A percentile compares a stretch with the other conserved stretches of the same genome.
phyloP scores from a whole-genome alignment of 2,329 filamentous ascomycete genomes.

The Monilinia aucupariae region DNA sequence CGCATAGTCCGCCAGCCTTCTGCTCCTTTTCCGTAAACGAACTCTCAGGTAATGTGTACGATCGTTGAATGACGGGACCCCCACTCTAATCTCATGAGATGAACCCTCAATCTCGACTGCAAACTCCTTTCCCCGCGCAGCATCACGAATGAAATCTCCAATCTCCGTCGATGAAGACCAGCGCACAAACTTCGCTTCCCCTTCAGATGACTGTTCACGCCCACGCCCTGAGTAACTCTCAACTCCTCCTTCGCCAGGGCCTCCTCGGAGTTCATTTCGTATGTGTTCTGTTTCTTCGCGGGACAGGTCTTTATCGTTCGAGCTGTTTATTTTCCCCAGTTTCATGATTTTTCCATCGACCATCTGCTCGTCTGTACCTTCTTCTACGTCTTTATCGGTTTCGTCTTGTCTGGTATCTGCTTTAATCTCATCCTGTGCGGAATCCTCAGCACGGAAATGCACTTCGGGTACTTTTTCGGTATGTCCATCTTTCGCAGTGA shows the following conservation, averaged over 20 bases:
- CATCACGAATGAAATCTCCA: slow-evolving; percentile 89
- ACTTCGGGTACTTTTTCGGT: slow-evolving; percentile 64
- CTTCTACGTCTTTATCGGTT: slow-evolving; percentile 31
- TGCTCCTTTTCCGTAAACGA: slow-evolving; percentile 65
- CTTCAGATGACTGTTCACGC: slow-evolving; percentile 36
- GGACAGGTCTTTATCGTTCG: slow-evolving; percentile 20
- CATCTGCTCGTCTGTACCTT: slow-evolving; percentile 44
- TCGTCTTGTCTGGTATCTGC: slow-evolving; percentile 37
- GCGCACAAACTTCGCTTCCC: slow-evolving; percentile 61
- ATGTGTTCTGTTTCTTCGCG: slow-evolving; percentile 38
- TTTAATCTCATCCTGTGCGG: slow-evolving; percentile 52
- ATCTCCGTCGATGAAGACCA: slow-evolving; percentile 89
- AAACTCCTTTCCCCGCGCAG: slow-evolving; percentile 78
- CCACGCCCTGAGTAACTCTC: slow-evolving; percentile 68
- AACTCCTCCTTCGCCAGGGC: slow-evolving; percentile 52
- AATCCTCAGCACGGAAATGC: slow-evolving; percentile 74
- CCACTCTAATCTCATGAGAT: slow-evolving; percentile 63
- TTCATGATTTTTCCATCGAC: slow-evolving; percentile 42
- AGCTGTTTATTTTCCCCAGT: slow-evolving; percentile 35
- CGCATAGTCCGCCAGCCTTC: slow-evolving; percentile 62
- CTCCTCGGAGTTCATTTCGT: slow-evolving; percentile 40
- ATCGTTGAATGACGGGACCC: slow-evolving; percentile 82
- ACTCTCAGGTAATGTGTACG: slow-evolving; percentile 84
- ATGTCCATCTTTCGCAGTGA: slow-evolving; percentile 54
- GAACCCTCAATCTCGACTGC: slow-evolving; percentile 74